Evolutionary conservation across 2,329 filamentous ascomycete species (phyloP), one percentile per base, ranked within the genome.

Genomic region (Dothidotthia symphoricarpi): DNA sequence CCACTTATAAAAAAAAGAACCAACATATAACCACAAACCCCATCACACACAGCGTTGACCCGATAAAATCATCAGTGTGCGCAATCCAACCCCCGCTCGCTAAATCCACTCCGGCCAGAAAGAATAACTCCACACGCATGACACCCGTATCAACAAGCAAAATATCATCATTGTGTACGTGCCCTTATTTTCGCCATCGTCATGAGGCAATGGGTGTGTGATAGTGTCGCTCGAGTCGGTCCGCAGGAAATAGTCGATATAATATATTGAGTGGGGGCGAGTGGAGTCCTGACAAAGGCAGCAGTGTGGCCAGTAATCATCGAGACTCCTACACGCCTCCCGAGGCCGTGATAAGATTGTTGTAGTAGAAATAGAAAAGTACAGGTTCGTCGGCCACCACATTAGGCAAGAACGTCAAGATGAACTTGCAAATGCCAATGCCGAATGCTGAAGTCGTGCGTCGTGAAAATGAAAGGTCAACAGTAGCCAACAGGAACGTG

Each of bases 401-500:
- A 57, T 46, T 45, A 51, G 53, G 55, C 58, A 56, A 45, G 43
- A 50, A 41, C 53, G 48, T 52, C 53, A 34, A 40, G 41, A 43
- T 41, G 37, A 33, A 44, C 37, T 50, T 50, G 55, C 54, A 55
- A 45, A 54, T 57, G 59, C 59, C 51, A 49, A 58, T 62, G 57
- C 48, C 41, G 50, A 45, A 63, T 61, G 61, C 57, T 63, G 53
- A 51, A 60, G 59, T 63, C 61, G 53, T 64, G 58, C 63, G 58
- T 64, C 61, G 51, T 62, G 47, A 54, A 49, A 51, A 55, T 34
- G 41, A 43, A 59, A 49, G 41, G 53, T 49, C 51, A 55, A 59
- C 53, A 51, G 31, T 53, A 56, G 55, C 49, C 39, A 43, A 46
- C 35, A 41, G 35, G 45, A 50, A 54, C 43, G 22, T 28, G 13